Base-by-base conservation (phyloP, 2,329 filamentous ascomycete genomes). In the Chaetomiaceae sp. region DNA sequence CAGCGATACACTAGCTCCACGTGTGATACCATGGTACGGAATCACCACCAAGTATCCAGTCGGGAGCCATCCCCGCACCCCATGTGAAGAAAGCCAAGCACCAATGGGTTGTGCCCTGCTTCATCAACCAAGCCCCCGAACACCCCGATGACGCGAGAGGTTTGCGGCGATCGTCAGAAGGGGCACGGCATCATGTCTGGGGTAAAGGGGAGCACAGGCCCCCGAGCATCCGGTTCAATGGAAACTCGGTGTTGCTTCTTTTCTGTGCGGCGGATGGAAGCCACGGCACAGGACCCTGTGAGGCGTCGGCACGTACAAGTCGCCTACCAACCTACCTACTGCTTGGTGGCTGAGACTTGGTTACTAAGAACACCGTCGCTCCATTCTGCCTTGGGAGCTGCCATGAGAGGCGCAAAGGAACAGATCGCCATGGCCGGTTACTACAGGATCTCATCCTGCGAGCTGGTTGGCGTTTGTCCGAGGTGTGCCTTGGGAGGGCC, bases 181-280 rank as follows among this genome's bases (percentile, higher is more conserved):
- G 26, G 10, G 22, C 14, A 17, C 11, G 7, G n/a, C n/a, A n/a
- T n/a, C n/a, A n/a, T n/a, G 43, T 46, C 39, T 39, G 47, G 47
- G 47, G 42, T 46, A 46, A 43, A 45, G 6, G 30, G n/a, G 12
- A 26, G n/a, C n/a, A n/a, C n/a, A n/a, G 22, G 27, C 22, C 14
- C 9, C 29, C 29, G 11, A 10, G n/a, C 18, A 4, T 18, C 39
- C 42, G 42, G 42, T 29, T 46, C 42, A 49, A 45, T 42, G 42
- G 32, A 33, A 49, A 32, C 15, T 26, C 34, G 33, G n/a, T n/a
- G n/a, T n/a, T n/a, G n/a, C n/a, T n/a, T n/a, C n/a, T n/a, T n/a
- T n/a, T n/a, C n/a, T n/a, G n/a, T n/a, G n/a, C n/a, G n/a, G n/a
- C n/a, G n/a, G n/a, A n/a, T n/a, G n/a, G n/a, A n/a, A n/a, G n/a